A percentile compares a stretch with the other conserved stretches of the same genome.
These are phyloP conservation scores for Zygosaccharomyces kombuchaensis DNA, from an alignment of 805 yeast genomes.

Conservation along the genomic window DNA sequence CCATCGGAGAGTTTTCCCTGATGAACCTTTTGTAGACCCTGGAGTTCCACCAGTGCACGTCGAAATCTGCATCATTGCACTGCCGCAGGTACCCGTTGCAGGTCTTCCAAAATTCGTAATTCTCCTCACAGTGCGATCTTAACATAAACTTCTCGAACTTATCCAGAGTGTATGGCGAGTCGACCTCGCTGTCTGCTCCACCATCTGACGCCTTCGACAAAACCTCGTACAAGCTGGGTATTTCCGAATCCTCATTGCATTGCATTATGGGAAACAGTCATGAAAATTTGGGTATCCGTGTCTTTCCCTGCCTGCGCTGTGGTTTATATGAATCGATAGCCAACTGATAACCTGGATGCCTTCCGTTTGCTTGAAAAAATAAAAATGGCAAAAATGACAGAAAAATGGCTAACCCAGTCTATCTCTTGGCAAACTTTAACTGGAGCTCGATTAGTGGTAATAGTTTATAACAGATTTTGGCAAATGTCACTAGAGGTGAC, in stretches of 20 bases:
- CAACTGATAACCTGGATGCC: too few species aligned
- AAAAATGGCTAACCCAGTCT: background rate
- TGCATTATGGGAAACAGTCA: background rate
- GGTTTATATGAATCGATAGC: background rate
- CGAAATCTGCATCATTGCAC: conserved; percentile 8
- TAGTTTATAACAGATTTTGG: too few species aligned
- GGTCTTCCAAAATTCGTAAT: conserved; percentile 24
- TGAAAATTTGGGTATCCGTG: background rate
- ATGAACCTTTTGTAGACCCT: conserved; percentile 24
- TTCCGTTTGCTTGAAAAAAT: background rate
- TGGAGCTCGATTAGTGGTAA: too few species aligned
- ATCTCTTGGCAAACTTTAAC: background rate
- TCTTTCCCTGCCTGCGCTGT: background rate
- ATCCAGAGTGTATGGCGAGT: conserved; percentile 15
- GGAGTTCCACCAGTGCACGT: conserved; percentile 22
- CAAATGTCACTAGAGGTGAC: background rate
- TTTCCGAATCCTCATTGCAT: background rate
- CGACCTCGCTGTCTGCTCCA: background rate
- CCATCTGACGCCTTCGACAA: background rate
- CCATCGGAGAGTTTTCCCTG: conserved; percentile 26
- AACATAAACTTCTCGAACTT: conserved; percentile 25
- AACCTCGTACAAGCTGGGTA: conserved; percentile 4
- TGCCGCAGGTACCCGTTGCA: conserved; percentile 10
- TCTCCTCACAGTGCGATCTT: conserved; percentile 33
- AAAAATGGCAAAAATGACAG: background rate